Base-by-base conservation (phyloP, 352 stramenopile genomes). In the Globisporangium perplexum region DNA sequence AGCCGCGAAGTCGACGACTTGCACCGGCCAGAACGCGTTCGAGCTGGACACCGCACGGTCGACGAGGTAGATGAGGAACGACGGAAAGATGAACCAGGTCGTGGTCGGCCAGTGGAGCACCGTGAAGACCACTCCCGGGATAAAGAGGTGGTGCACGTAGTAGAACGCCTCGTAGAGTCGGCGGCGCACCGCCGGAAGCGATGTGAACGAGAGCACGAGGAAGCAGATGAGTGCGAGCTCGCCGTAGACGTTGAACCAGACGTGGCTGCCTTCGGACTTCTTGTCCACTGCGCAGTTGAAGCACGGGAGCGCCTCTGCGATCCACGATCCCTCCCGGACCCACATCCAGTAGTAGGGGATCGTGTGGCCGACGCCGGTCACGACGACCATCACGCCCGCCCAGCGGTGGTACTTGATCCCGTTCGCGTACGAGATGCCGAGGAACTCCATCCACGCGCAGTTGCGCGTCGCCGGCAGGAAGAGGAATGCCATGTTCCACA, bases 131-230 rank as follows among this genome's bases (percentile, higher is more conserved):
- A 77, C 50, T 1, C 53, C 64, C 0, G 61, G 35, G 39, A 71
- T 50, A 24, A 81, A 65, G 12, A 84, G 59, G 23, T 73, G 63
- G 47, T 82, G 73, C 46, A 61, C 54, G 57, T 66, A 71, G 56
- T 81, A 79, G 45, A 83, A 83, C 5, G 59, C 17, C 12, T 74
- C 54, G 56, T 77, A 84, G 18, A 68, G 60, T 6, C 60, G n/a
- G 31, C 73, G 71, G 2, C 73, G 73, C 14, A 84, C 55, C 23
- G 47, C 49, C 7, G 73, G 73, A 0, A 79, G 54, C 33, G 73
- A 63, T 0, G 68, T 64, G n/a, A 66, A 12, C 7, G 42, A 50
- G 35, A 84, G 74, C 45, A 55, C 22, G 1, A 77, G 15, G 33
- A 84, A 76, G 26, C 55, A 52, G 14, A 79, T 12, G 2, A 77